Base-by-base conservation (phyloP, 805 yeast genomes). In the Kurtzmaniella cleridarum region DNA sequence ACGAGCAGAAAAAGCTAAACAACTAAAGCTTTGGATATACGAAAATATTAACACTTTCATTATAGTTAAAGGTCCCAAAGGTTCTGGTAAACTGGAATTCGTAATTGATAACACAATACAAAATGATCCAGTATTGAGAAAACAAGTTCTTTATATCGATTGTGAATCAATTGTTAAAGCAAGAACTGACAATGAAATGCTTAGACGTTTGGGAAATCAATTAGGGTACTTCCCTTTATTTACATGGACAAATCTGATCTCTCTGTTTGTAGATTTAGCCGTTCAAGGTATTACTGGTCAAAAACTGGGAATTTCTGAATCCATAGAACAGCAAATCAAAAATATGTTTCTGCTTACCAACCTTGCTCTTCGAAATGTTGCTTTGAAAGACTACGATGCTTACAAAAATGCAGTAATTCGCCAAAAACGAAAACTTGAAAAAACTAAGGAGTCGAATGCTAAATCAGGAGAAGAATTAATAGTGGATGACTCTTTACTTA, bases 231-330 rank as follows among this genome's bases (percentile, higher is more conserved):
- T 77, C 67, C 98, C 98, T 1, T 81, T 87, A 5, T 93, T 93
- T 58, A 85, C 96, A 16, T 91, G 97, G 96, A 64, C 90, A 43
- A 87, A 87, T 57, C 76, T 84, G 2, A 64, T 90, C 10, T 78
- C 95, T 0, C 77, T 79, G 41, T 80, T 89, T 42, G 64, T 87
- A 34, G 98, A 93, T 62, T 69, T 93, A 51, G 87, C 81, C 39
- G 84, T 85, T 14, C 95, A 88, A 55, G 91, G 97, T 41, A 58
- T 91, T 31, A 88, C 95, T 1, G 98, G 98, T 1, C 97, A 89
- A 56, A 90, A 89, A 54, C 84, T 95, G 3, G 96, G 96, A 1
- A 66, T 90, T 35, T 78, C 90, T 24, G 96, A 90, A 55, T 66
- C 86, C 2, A 81, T 81, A 45, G 96, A 90, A 49, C 62, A 83